A percentile compares a stretch with the other conserved stretches of the same genome.
Evolutionary conservation across 306 rosid genomes (phyloP).

Genomic region (Betula pendula): DNA sequence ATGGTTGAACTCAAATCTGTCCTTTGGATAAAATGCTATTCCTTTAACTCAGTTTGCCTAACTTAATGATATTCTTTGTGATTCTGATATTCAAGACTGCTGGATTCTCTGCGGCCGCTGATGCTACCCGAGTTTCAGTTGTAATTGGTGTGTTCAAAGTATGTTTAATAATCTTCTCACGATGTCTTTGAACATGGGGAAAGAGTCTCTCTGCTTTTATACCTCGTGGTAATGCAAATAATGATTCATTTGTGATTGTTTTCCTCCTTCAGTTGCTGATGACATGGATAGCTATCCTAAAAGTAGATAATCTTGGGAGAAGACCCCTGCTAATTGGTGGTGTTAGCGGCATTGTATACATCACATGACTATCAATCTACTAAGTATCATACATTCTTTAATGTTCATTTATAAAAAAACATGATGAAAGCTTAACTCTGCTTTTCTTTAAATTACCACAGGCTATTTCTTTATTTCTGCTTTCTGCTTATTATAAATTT

Average conservation of each 20-base stretch:
- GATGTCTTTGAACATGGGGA: slow-evolving; percentile 8
- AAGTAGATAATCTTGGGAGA: slow-evolving; percentile 96
- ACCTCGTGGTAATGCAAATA: slow-evolving; percentile 18
- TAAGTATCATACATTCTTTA: neutral
- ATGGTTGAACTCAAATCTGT: slow-evolving; percentile 26
- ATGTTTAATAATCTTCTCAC: slow-evolving; percentile 24
- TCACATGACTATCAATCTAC: slow-evolving; percentile 14
- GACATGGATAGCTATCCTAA: slow-evolving; percentile 86
- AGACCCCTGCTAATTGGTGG: slow-evolving; percentile 86
- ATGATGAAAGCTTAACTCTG: slow-evolving; percentile 23
- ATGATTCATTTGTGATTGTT: slow-evolving; percentile 24
- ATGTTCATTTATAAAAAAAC: neutral
- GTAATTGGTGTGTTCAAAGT: slow-evolving; percentile 93
- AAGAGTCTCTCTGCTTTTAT: neutral
- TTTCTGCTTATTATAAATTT: slow-evolving; percentile 83
- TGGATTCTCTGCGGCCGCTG: slow-evolving; percentile 94
- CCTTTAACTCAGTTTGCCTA: slow-evolving; percentile 26
- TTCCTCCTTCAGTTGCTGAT: slow-evolving; percentile 64
- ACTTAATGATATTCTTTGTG: slow-evolving; percentile 18
- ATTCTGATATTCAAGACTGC: slow-evolving; percentile 62
- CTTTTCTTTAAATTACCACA: slow-evolving; percentile 35
- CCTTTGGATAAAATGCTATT: slow-evolving; percentile 2
- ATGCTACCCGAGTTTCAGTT: slow-evolving; percentile 93
- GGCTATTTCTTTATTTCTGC: slow-evolving; percentile 79
- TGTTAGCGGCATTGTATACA: slow-evolving; percentile 88